Conservation (phyloP, 2,329 filamentous ascomycete genomes). For the Neopestalotiopsis clavispora region DNA sequence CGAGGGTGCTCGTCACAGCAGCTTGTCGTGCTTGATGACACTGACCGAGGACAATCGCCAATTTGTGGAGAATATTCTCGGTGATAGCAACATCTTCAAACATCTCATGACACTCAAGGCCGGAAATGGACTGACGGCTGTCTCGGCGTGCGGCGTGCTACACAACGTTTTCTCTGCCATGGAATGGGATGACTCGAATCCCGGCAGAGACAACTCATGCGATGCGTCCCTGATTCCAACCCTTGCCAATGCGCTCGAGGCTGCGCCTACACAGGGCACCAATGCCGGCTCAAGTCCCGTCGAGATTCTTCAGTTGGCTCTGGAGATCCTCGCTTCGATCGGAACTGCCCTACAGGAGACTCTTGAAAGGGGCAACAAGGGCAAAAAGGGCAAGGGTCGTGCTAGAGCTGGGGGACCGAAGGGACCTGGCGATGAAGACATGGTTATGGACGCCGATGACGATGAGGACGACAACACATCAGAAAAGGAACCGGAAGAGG, state of each 20-base stretch:
- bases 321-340: slow-evolving; percentile 69
- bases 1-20: slow-evolving; percentile 50
- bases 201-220: slow-evolving; percentile 51
- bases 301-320: slow-evolving; percentile 57
- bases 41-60: slow-evolving; percentile 64
- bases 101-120: slow-evolving; percentile 54
- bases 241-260: slow-evolving; percentile 45
- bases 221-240: slow-evolving; percentile 56
- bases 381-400: not conserved
- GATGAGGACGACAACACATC: slow-evolving; percentile 36
- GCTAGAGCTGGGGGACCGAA: slow-evolving; percentile 35
- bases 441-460: slow-evolving; percentile 42
- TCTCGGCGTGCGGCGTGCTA: slow-evolving; percentile 64
- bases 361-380: slow-evolving; percentile 48
- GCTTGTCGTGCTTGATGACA: slow-evolving; percentile 59
- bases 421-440: slow-evolving; percentile 40
- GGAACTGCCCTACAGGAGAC: slow-evolving; percentile 62
- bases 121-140: slow-evolving; percentile 51
- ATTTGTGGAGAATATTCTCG: slow-evolving; percentile 58
- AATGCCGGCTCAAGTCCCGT: slow-evolving; percentile 44
- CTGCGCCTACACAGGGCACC: slow-evolving; percentile 36
- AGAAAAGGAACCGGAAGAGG: slow-evolving; percentile 21
- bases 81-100: slow-evolving; percentile 54
- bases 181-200: slow-evolving; percentile 56
- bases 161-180: slow-evolving; percentile 65